Percentiles rank a stretch among this genome's conserved stretches.
These are phyloP conservation scores for Heritiera fomes DNA, from an alignment of 345 rosid genomes.

Conservation along the genomic window DNA sequence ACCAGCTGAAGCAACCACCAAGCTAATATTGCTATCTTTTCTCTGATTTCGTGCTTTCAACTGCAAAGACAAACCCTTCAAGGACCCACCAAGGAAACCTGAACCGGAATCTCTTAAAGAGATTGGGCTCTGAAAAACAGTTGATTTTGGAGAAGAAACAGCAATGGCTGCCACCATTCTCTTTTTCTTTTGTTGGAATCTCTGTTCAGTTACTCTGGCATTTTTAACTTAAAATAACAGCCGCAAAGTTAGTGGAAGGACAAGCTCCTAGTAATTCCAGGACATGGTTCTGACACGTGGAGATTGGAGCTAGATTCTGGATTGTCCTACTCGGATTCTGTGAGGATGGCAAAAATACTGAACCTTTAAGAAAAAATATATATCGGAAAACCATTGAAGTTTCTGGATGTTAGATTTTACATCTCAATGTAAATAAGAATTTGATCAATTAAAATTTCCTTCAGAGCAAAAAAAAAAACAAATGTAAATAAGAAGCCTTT, in stretches of 20 bases:
- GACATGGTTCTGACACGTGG: conserved; percentile 22
- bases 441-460: too few relatives aligned
- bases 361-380: not conserved
- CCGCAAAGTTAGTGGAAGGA: not conserved
- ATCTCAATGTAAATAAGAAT: too few relatives aligned
- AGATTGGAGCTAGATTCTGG: conserved; percentile 35
- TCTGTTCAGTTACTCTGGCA: not conserved
- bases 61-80: conserved; percentile 40
- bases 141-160: conserved; percentile 55
- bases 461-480: too few relatives aligned
- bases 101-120: conserved; percentile 39
- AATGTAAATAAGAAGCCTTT: too few relatives aligned
- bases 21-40: conserved; percentile 27
- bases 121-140: conserved; percentile 43
- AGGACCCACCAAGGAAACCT: conserved; percentile 47
- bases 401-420: not conserved
- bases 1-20: conserved; percentile 58
- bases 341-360: not conserved
- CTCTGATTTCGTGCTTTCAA: conserved; percentile 40
- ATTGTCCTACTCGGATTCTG: conserved; percentile 37
- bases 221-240: not conserved
- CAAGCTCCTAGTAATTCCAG: not conserved
- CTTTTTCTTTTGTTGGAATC: conserved; percentile 7
- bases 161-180: conserved; percentile 55
- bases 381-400: not conserved